Evolutionary conservation across 2,329 filamentous ascomycete genomes (phyloP).

Genomic region (Ophiocordyceps camponoti-saundersi): DNA sequence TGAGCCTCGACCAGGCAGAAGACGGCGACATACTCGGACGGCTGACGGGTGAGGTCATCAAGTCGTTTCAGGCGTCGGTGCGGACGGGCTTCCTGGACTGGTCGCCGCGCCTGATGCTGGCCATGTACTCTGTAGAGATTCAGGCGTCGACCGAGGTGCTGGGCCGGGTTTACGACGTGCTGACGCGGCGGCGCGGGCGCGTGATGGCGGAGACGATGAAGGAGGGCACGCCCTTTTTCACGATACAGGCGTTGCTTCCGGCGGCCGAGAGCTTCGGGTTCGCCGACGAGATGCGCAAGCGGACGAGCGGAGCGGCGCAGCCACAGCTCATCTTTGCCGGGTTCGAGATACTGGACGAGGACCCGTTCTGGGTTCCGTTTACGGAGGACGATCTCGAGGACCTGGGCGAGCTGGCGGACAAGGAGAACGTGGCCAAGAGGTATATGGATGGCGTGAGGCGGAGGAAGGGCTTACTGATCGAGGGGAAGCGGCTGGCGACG

Average conservation of each 20-base stretch:
- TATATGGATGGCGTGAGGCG: constrained; percentile 84
- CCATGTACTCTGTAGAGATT: constrained; percentile 97
- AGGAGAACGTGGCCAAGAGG: constrained; percentile 87
- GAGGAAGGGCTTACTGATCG: constrained; percentile 77
- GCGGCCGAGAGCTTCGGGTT: constrained; percentile 95
- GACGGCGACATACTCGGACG: constrained; percentile 55
- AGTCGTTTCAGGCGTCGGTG: constrained; percentile 71
- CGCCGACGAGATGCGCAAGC: constrained; percentile 87
- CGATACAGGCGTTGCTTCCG: constrained; percentile 71
- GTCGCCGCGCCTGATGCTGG: constrained; percentile 85
- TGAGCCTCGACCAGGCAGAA: constrained; percentile 40
- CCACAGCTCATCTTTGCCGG: constrained; percentile 89
- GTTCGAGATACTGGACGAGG: constrained; percentile 83
- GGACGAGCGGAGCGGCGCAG: constrained; percentile 75
- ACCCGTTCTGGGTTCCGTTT: constrained; percentile 94
- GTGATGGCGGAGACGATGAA: constrained; percentile 87
- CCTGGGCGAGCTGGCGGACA: constrained; percentile 80
- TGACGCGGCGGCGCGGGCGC: constrained; percentile 80
- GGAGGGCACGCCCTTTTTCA: constrained; percentile 92
- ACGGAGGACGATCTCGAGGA: constrained; percentile 96
- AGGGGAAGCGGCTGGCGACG: constrained; percentile 57
- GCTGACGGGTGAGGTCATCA: constrained; percentile 85
- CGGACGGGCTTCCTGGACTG: constrained; percentile 81
- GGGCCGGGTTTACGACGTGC: constrained; percentile 88
- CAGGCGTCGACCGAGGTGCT: constrained; percentile 92